Conservation (phyloP, 176 grass and related monocot species). For the Pontederia paniculata region DNA sequence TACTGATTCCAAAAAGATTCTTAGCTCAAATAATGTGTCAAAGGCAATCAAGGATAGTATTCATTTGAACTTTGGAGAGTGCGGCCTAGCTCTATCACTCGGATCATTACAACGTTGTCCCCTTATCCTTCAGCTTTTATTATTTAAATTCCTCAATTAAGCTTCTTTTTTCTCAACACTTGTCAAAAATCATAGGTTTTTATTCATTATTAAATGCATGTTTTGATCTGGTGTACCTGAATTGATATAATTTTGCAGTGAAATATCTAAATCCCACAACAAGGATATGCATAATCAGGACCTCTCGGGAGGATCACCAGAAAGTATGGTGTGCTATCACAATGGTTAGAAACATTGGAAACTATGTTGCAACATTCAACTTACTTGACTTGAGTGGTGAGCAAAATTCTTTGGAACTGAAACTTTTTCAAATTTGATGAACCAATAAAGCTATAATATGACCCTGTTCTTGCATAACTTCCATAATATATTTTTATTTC, state of each 20-base stretch:
- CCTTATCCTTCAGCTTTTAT: not conserved
- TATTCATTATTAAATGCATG: not conserved
- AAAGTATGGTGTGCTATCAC: conserved; percentile 64
- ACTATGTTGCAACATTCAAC: conserved; percentile 47
- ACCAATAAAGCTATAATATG: not conserved
- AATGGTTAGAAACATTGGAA: conserved; percentile 54
- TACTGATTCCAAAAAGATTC: conserved; percentile 29
- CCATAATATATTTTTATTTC: not conserved
- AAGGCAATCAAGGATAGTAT: conserved; percentile 71
- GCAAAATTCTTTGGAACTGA: not conserved
- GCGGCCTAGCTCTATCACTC: conserved; percentile 51
- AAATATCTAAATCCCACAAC: conserved; percentile 74
- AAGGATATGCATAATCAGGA: conserved; percentile 60
- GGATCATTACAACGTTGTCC: conserved; percentile 57
- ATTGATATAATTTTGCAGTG: conserved; percentile 32
- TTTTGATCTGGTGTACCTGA: not conserved
- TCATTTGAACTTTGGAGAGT: conserved; percentile 80
- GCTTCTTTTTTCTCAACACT: not conserved
- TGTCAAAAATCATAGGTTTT: not conserved
- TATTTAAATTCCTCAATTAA: not conserved
- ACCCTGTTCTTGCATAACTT: not conserved
- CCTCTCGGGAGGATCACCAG: conserved; percentile 51
- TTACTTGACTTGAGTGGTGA: conserved; percentile 72
- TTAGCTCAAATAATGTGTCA: conserved; percentile 46
- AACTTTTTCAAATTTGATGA: not conserved